Evolutionary conservation across 2,329 filamentous ascomycete genomes (phyloP).

Genomic region (Iodosphaeria phyllophila): DNA sequence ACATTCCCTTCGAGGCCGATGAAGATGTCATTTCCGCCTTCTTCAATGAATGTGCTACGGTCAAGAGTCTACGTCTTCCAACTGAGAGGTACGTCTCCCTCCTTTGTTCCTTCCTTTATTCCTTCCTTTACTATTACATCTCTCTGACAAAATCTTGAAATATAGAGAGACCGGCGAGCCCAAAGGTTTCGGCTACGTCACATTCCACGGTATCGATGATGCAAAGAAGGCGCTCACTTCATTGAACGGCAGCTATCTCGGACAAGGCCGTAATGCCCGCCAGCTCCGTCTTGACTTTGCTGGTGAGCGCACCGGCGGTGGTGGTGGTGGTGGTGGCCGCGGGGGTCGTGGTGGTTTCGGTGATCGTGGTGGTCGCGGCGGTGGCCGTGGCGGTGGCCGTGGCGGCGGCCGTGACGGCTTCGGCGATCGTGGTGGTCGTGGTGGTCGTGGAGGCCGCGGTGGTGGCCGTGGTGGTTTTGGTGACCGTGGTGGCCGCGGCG

Average conservation of each 20-base stretch:
- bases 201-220: constrained; percentile 66
- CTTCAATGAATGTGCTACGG: constrained; percentile 52
- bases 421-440: constrained; percentile 29
- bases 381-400: constrained; percentile 26
- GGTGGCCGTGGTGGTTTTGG: constrained; percentile 28
- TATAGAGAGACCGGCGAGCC: constrained; percentile 56
- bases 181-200: constrained; percentile 89
- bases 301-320: constrained; percentile 36
- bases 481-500: constrained; percentile 19
- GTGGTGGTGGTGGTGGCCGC: constrained; percentile 28
- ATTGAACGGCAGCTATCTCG: constrained; percentile 47
- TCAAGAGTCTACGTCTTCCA: constrained; percentile 69
- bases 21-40: constrained; percentile 58
- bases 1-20: constrained; percentile 68
- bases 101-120: background rate
- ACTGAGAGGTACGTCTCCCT: constrained; percentile 50
- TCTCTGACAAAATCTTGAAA: background rate
- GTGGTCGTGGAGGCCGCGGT: constrained; percentile 31
- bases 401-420: constrained; percentile 24
- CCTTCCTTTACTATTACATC: background rate
- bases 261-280: constrained; percentile 50
- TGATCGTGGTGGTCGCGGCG: too few relatives aligned
- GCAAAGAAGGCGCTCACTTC: constrained; percentile 55
- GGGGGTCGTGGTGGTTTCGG: constrained; percentile 31
- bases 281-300: constrained; percentile 71